Conservation (phyloP, 768 basidiomycete genomes). For the Russula vinacea region DNA sequence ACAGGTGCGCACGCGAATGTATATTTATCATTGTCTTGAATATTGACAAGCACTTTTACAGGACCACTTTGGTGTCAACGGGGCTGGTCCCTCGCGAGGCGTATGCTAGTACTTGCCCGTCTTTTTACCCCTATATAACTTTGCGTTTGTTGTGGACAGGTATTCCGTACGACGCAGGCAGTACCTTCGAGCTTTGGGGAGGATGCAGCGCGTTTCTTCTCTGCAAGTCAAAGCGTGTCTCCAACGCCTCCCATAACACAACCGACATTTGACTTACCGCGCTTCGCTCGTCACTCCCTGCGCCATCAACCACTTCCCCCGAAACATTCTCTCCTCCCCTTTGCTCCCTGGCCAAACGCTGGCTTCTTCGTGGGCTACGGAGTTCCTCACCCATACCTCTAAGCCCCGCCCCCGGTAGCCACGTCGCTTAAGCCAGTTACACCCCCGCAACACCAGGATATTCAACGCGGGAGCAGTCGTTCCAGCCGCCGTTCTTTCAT, state of each 20-base stretch:
- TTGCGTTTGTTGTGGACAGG: constrained; percentile 6
- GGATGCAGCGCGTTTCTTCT: constrained; percentile 73
- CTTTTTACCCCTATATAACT: neutral
- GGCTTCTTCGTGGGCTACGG: constrained; percentile 55
- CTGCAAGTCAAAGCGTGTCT: constrained; percentile 33
- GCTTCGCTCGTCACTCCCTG: constrained; percentile 50
- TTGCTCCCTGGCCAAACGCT: constrained; percentile 30
- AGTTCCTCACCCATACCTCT: constrained; percentile 49
- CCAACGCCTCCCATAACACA: constrained; percentile 40
- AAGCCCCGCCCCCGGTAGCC: constrained; percentile 11
- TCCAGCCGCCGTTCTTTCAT: constrained; percentile 10
- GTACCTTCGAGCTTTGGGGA: constrained; percentile 47
- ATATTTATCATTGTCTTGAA: neutral
- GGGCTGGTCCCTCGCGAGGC: constrained; percentile 61
- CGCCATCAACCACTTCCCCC: constrained; percentile 16
- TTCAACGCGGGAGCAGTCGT: constrained; percentile 8
- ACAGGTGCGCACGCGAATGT: constrained; percentile 49
- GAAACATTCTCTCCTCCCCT: constrained; percentile 29
- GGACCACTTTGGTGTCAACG: constrained; percentile 67
- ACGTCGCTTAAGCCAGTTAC: neutral
- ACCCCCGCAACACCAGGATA: neutral
- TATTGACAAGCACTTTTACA: constrained; percentile 34
- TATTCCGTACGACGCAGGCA: constrained; percentile 27
- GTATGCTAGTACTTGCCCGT: constrained; percentile 39
- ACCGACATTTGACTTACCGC: constrained; percentile 57